A percentile compares a stretch with the other conserved stretches of the same genome.
Conservation (phyloP, 2,329 filamentous ascomycete genomes). For the Alternaria gaisen region DNA sequence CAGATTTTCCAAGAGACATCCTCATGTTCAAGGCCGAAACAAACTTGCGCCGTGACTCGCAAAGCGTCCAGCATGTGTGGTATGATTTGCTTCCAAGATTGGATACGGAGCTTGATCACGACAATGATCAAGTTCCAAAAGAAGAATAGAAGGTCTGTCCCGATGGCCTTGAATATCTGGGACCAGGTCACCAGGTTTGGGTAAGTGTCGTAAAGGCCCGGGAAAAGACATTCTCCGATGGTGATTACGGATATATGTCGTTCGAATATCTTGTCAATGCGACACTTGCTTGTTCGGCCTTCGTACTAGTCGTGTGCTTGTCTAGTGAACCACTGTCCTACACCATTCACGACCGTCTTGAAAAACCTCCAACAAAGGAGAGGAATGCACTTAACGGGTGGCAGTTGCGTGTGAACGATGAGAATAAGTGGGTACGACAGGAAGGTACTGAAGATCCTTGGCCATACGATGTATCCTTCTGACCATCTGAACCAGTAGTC, state of each 20-base stretch:
- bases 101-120: background rate
- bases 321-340: background rate
- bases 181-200: background rate
- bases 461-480: background rate
- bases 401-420: background rate
- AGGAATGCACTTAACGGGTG: background rate
- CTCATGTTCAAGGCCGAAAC: background rate
- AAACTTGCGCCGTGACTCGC: background rate
- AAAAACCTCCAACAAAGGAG: background rate
- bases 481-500: conserved; percentile 1
- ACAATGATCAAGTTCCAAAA: background rate
- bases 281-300: background rate
- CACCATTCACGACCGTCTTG: background rate
- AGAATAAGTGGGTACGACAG: background rate
- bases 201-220: background rate
- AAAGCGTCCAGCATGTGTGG: background rate
- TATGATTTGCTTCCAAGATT: background rate
- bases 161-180: background rate
- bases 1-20: conserved; percentile 2
- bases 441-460: background rate
- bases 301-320: conserved; percentile 5
- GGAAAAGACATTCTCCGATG: conserved; percentile 12
- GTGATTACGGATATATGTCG: background rate
- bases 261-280: conserved; percentile 10
- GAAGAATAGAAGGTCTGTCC: background rate